Evolutionary conservation across 1,139 yeast species (phyloP), one percentile per base, ranked within the genome.

Genomic region (Suhomyces panamericanus): DNA sequence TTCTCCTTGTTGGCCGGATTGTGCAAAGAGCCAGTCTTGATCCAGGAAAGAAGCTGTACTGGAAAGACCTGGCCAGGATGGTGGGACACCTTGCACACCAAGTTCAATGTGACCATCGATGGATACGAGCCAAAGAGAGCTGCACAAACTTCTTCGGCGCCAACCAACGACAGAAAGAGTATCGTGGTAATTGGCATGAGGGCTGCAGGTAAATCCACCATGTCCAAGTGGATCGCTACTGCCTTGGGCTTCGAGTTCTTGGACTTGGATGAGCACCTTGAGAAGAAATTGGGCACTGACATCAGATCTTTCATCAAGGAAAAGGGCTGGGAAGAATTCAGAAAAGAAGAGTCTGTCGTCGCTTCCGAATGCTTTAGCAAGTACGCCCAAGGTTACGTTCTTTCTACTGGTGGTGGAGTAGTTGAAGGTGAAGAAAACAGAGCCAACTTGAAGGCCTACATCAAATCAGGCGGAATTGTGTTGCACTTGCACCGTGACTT

Each of bases 21-120:
- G 44, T 64, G 77, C 50, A 56, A 60, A 31, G 72, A 71, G 2
- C 84, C 88, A 3, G 95, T 87, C 1, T 73, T 83, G 53, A 82
- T 93, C 48, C 81, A 85, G 55, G 97, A 91, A 62, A 82, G 98
- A 67, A 78, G 87, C 28, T 89, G 97, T 63, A 95, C 96, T 3
- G 95, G 95, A 48, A 93, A 93, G 70, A 93, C 99, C 0, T 93
- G 99, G 99, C 99, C 99, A 15, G 98, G 98, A 36, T 93, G 99
- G 99, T 93, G 99, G 99, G 99, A 93, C 66, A 78, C 85, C 40
- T 74, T 93, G 51, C 89, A 83, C 59, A 79, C 86, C 46, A 69
- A 75, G 48, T 81, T 93, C 59, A 79, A 82, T 27, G 85, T 80
- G 31, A 63, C 66, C 13, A 66, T 93, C 38, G 85, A 81, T 55